These are phyloP conservation scores for Leishmania amazonensis DNA, from an alignment of 208 protist species.

Conservation along the genomic window DNA sequence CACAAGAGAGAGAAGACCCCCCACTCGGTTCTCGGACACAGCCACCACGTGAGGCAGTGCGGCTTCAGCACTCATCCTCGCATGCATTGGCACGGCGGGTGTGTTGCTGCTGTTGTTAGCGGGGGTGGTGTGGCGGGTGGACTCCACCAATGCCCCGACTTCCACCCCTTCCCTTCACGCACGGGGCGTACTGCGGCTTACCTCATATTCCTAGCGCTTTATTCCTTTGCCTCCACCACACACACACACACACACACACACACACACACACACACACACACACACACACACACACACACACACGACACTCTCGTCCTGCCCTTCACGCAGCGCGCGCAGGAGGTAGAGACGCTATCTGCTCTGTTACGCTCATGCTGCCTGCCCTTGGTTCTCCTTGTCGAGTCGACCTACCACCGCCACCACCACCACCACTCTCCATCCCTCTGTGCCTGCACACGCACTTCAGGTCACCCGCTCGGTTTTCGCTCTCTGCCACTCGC, in stretches of 20 bases:
- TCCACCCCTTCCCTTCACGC: background rate
- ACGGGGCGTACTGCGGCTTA: background rate
- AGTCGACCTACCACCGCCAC: background rate
- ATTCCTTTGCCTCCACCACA: background rate
- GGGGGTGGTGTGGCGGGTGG: background rate
- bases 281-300: no score
- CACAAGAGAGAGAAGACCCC: background rate
- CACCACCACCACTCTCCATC: background rate
- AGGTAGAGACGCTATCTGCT: no score
- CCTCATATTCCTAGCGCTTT: background rate
- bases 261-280: background rate
- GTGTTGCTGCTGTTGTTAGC: background rate
- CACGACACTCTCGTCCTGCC: background rate
- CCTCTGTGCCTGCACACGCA: background rate
- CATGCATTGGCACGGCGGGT: no score
- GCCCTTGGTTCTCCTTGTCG: background rate
- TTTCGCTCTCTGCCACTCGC: background rate
- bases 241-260: background rate
- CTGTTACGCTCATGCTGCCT: background rate
- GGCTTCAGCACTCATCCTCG: background rate
- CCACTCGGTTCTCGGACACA: background rate
- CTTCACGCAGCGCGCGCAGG: background rate
- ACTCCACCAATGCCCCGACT: background rate
- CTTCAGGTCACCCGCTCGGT: background rate
- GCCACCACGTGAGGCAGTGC: background rate